Evolutionary conservation across 441 rosid genomes (phyloP), one percentile per base, ranked within the genome.

Genomic region (Gossypium lobatum): DNA sequence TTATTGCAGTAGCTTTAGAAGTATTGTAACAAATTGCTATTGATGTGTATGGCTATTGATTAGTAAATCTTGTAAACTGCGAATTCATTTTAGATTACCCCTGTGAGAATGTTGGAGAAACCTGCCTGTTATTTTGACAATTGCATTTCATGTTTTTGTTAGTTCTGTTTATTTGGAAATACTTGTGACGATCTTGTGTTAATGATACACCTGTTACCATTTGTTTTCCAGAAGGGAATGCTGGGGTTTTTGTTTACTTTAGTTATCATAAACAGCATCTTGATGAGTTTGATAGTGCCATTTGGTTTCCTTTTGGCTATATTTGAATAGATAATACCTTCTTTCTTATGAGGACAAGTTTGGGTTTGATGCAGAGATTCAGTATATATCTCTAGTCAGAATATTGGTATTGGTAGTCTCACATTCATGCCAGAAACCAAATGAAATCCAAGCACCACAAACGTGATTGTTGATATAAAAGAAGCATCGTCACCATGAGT

Each of bases 211-310:
- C 2, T 42, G 70, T 73, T 50, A n/a, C 54, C 54, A 13, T 50
- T 50, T 50, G 54, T 50, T 73, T 18, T 63, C 72, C 89, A 91
- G 95, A 77, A 81, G 80, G 77, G 88, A 90, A 83, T 93, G 96
- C 80, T 76, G 76, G 10, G 83, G 95, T 52, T 89, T 50, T 54
- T 54, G 21, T 54, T 54, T 18, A 95, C 82, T 90, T 95, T 77
- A 82, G 91, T 72, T 95, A 97, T 77, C 23, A 2, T 54, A 54
- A 17, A 54, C 11, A 17, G 4, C 23, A 54, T 54, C 59, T 48
- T 48, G 53, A 76, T 91, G 80, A 91, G 97, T 82, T 95, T 96
- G 96, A 73, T 89, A 78, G 85, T 87, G 73, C 75, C 91, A 83
- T 89, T 93, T 52, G 94, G 97, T 46, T 86, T 93, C 48, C 79